Conservation (phyloP, 2,329 filamentous ascomycete genomes). For the Coniochaeta hoffmannii region DNA sequence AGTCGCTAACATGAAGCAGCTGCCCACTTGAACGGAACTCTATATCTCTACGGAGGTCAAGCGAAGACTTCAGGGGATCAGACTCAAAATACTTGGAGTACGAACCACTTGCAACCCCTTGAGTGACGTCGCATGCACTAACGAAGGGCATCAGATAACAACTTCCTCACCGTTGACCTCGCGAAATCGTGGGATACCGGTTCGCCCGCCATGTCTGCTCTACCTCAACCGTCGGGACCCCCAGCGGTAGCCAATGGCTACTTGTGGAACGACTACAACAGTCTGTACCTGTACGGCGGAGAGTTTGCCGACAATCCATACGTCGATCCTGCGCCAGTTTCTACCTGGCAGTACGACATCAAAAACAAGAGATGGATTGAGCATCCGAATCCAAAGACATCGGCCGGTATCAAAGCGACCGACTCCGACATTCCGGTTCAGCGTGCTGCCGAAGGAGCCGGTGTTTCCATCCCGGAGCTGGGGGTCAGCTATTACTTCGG, state of each 20-base stretch:
- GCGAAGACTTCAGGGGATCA: constrained; percentile 51
- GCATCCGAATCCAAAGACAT: constrained; percentile 52
- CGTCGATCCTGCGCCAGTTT: constrained; percentile 47
- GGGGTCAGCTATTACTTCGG: constrained; percentile 74
- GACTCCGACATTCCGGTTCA: constrained; percentile 50
- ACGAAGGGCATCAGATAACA: constrained; percentile 43
- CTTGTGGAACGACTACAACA: constrained; percentile 65
- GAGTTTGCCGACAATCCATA: constrained; percentile 58
- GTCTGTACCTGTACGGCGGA: constrained; percentile 67
- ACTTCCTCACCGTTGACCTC: constrained; percentile 66
- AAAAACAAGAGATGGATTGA: constrained; percentile 53
- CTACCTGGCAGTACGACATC: constrained; percentile 66
- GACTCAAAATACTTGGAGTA: constrained; percentile 61
- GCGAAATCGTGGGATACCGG: constrained; percentile 64
- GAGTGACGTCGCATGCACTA: constrained; percentile 2
- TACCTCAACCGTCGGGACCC: constrained; percentile 56
- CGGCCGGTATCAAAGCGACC: constrained; percentile 55
- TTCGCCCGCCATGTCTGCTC: constrained; percentile 53
- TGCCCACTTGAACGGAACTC: constrained; percentile 64
- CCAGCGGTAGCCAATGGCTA: constrained; percentile 67
- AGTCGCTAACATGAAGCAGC: constrained; percentile 27
- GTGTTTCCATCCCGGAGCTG: constrained; percentile 60
- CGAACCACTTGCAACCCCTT: constrained; percentile 14
- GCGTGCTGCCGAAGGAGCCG: constrained; percentile 66
- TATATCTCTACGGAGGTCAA: constrained; percentile 71